Evolutionary conservation across 805 yeast genomes (phyloP), one percentile per base, ranked within the genome.

Genomic region (Saccharomycopsis sp.): DNA sequence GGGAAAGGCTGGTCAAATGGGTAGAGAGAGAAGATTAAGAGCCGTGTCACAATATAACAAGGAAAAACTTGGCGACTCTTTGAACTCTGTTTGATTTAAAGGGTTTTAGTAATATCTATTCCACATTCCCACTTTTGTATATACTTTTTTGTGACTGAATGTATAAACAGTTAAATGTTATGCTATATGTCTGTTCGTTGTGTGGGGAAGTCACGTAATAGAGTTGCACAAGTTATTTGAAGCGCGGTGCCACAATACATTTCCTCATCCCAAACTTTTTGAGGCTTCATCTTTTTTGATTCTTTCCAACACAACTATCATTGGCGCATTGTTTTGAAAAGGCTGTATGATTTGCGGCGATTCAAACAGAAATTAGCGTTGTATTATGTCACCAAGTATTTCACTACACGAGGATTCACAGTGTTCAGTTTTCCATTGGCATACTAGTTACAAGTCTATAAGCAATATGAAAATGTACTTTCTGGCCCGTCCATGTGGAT

Each of bases 1-100:
- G 61, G 84, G 94, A 21, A 85, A 80, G 67, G 91, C 97, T 15
- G 98, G 94, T 29, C 84, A 87, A 69, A 78, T 77, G 53, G 99
- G 99, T 47, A 76, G 83, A 59, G 72, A 78, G 50, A 77, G 75
- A 63, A 80, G 96, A 67, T 70, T 82, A 55, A 71, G 65, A 9
- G 74, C 72, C 61, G 57, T 64, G 56, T 57, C 59, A 16, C 64
- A 65, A 56, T 72, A 75, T 63, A 72, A 75, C 64, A 50, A 60
- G 16, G 21, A 44, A 44, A 44, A 18, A 12, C 18, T 44, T 12
- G 48, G 21, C 8, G 48, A 44, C 21, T 44, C 48, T 44, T 44
- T 44, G 48, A 44, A 44, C 21, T 44, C 48, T 44, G 12, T 44
- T 44, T 29, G 12, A 29, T 7, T 29, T 29, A 29, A 29, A 12